A percentile compares a stretch with the other conserved stretches of the same genome.
Evolutionary conservation across 148 eudicot species (phyloP).

Genomic region (Linanthus parryae): DNA sequence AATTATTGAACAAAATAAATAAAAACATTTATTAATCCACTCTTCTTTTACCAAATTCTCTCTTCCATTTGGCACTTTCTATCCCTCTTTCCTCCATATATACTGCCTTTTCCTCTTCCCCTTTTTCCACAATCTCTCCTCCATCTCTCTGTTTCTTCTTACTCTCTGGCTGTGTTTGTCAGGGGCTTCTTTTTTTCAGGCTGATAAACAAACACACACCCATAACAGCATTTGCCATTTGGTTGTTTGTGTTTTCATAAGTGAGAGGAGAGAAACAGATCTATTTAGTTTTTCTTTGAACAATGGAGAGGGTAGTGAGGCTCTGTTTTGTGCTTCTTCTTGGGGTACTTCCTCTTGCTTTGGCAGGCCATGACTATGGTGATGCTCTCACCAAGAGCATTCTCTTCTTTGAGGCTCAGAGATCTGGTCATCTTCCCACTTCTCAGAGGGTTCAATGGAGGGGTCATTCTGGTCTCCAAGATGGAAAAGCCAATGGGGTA

Average conservation of each 20-base stretch:
- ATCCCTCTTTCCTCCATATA: not conserved
- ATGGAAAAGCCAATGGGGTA: conserved; percentile 7
- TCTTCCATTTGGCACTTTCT: not conserved
- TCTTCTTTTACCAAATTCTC: too few relatives aligned
- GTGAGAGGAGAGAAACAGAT: too few relatives aligned
- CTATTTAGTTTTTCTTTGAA: not conserved
- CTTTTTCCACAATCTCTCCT: not conserved
- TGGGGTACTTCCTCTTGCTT: conserved; percentile 24
- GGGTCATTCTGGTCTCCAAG: conserved; percentile 46
- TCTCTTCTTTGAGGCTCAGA: conserved; percentile 86
- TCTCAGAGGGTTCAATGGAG: conserved; percentile 89
- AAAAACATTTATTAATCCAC: too few relatives aligned
- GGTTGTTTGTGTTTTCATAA: not conserved
- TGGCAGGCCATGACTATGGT: conserved; percentile 72
- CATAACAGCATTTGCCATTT: not conserved
- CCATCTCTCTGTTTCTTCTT: not conserved
- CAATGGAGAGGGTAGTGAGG: conserved; percentile 1
- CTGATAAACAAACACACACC: too few relatives aligned
- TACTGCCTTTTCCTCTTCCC: not conserved
- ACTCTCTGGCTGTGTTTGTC: not conserved
- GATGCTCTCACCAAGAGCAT: conserved; percentile 81
- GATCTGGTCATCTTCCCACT: conserved; percentile 82
- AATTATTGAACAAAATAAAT: too few relatives aligned
- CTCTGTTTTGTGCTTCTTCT: conserved; percentile 34
- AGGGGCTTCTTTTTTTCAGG: not conserved